A percentile compares a stretch with the other conserved stretches of the same genome.
Evolutionary conservation across 495 filamentous ascomycete genomes (phyloP).

Genomic region (Neurospora discreta): DNA sequence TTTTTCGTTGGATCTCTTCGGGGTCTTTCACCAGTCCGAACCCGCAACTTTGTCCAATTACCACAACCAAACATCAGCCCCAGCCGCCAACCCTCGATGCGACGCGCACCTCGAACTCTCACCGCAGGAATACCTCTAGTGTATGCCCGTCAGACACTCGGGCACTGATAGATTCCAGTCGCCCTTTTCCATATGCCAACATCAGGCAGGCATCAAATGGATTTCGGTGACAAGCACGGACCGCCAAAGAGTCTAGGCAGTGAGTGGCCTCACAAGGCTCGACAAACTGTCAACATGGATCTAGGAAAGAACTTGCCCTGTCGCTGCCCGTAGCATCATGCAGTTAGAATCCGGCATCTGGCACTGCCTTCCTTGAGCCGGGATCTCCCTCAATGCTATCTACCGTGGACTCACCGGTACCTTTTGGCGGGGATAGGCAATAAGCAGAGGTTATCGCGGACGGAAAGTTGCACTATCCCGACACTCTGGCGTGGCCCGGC

Average conservation of each 20-base stretch:
- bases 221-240: neutral
- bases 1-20: neutral
- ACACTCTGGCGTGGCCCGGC: neutral
- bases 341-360: neutral
- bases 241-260: neutral
- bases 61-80: neutral
- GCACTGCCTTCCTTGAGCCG: neutral
- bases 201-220: neutral
- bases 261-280: neutral
- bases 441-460: neutral
- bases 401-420: neutral
- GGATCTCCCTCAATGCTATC: neutral
- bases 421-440: neutral
- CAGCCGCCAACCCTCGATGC: neutral
- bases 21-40: neutral
- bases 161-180: neutral
- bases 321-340: neutral
- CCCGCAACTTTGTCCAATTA: neutral
- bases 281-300: neutral
- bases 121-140: neutral
- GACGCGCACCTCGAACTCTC: neutral
- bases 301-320: neutral
- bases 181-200: neutral
- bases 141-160: too few relatives aligned
- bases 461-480: neutral